phyloP scores from a whole-genome alignment of 768 basidiomycete species.

The Fomitopsis pulvina region DNA sequence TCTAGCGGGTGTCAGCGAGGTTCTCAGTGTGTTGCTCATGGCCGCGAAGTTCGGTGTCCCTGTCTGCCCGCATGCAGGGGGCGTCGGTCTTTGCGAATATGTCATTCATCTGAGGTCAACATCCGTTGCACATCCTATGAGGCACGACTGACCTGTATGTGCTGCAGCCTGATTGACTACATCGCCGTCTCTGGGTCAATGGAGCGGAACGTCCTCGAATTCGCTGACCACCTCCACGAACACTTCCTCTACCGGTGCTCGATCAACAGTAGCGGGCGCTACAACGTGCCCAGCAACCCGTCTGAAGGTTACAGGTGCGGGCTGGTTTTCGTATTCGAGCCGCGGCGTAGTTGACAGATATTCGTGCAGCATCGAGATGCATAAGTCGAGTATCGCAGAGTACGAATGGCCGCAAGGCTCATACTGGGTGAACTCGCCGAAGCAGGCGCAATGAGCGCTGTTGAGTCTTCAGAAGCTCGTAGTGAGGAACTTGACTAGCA shows the following conservation, averaged over 20 bases:
- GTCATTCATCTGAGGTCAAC: conserved; percentile 77
- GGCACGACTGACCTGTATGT: not conserved
- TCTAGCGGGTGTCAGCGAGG: conserved; percentile 89
- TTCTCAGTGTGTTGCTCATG: conserved; percentile 86
- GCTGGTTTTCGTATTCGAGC: no score
- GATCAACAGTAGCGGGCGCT: conserved; percentile 78
- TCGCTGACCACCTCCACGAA: conserved; percentile 88
- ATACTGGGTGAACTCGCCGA: conserved; percentile 54
- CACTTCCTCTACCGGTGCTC: conserved; percentile 87
- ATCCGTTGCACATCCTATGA: conserved; percentile 8
- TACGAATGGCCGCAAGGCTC: conserved; percentile 83
- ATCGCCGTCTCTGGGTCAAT: conserved; percentile 86
- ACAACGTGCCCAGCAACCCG: conserved; percentile 76
- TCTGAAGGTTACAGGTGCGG: conserved; percentile 75
- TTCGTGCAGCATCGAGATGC: conserved; percentile 76
- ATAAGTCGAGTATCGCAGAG: conserved; percentile 69
- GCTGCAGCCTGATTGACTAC: conserved; percentile 79
- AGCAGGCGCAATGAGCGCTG: conserved; percentile 7
- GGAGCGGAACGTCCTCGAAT: conserved; percentile 92
- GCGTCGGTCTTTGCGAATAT: conserved; percentile 90
- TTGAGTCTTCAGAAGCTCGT: no score
- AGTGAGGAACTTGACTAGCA: no score
- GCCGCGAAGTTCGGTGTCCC: conserved; percentile 85
- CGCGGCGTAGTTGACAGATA: not conserved
- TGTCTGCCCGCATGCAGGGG: conserved; percentile 92